phyloP scores from a whole-genome alignment of 495 filamentous ascomycete genomes.

The Penicillium argentinense region DNA sequence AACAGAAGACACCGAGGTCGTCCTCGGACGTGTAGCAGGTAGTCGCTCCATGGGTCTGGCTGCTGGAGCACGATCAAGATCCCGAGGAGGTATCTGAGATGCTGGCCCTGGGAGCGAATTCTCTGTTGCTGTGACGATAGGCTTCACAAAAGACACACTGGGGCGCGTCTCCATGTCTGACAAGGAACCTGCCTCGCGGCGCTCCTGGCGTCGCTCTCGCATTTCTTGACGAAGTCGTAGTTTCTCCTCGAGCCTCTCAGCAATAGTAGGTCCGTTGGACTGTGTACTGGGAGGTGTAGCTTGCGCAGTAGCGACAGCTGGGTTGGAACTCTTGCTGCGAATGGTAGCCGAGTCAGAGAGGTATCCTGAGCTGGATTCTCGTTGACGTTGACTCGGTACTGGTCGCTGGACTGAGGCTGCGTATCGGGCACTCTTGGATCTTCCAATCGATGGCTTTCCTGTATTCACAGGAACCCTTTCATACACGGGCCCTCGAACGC shows the following conservation, averaged over 20 bases:
- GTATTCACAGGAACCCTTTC: background rate
- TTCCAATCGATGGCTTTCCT: constrained; percentile 6
- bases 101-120: constrained; percentile 1
- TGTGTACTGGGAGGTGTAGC: constrained; percentile 1
- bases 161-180: constrained; percentile 19
- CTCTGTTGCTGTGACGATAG: background rate
- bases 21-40: constrained; percentile 2
- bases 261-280: constrained; percentile 24
- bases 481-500: background rate
- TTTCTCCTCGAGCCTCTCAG: constrained; percentile 41
- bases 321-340: constrained; percentile 8
- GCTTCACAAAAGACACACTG: background rate
- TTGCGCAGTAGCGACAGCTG: background rate
- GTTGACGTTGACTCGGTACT: background rate
- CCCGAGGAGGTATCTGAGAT: constrained; percentile 6
- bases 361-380: constrained; percentile 19
- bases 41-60: constrained; percentile 1
- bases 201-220: constrained; percentile 29
- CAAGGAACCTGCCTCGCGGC: constrained; percentile 17
- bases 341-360: constrained; percentile 27
- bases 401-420: background rate
- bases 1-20: constrained; percentile 7
- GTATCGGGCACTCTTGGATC: constrained; percentile 23
- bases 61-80: constrained; percentile 2
- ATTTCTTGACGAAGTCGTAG: constrained; percentile 19